A percentile compares a stretch with the other conserved stretches of the same genome.
Conservation (phyloP, 768 basidiomycete species). For the Suillus bovinus region DNA sequence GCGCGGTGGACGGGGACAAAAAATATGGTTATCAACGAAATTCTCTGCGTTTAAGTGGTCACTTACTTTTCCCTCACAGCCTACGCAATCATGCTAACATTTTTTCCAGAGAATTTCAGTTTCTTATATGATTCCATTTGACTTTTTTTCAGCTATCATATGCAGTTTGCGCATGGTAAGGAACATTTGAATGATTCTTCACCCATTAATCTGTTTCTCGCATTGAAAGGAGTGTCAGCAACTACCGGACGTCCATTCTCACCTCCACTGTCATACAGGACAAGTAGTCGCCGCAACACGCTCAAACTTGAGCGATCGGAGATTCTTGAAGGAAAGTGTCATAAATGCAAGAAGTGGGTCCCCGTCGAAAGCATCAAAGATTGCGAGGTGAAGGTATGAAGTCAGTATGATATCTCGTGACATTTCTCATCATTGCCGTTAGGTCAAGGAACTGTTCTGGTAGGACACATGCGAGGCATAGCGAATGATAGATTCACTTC, state of each 20-base stretch:
- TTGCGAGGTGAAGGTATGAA: slow-evolving; percentile 63
- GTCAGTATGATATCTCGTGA: background rate
- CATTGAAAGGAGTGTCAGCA: slow-evolving; percentile 63
- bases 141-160: slow-evolving; percentile 61
- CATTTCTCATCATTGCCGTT: background rate
- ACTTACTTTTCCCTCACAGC: slow-evolving; percentile 2
- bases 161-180: slow-evolving; percentile 79
- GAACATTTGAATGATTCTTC: background rate
- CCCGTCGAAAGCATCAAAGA: slow-evolving; percentile 72
- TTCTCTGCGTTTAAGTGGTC: slow-evolving; percentile 81
- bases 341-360: slow-evolving; percentile 75
- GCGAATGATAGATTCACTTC: slow-evolving; percentile 12
- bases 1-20: slow-evolving; percentile 65
- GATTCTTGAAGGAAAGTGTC: slow-evolving; percentile 74
- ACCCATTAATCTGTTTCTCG: slow-evolving; percentile 5
- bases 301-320: slow-evolving; percentile 59
- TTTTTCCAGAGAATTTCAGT: background rate
- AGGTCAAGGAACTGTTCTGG: slow-evolving; percentile 81
- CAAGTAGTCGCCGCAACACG: slow-evolving; percentile 41
- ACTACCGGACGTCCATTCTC: slow-evolving; percentile 71
- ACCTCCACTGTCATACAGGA: slow-evolving; percentile 67
- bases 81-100: background rate
- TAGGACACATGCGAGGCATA: slow-evolving; percentile 35
- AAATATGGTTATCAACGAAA: slow-evolving; percentile 76
- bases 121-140: slow-evolving; percentile 10